phyloP scores from a whole-genome alignment of 441 rosid species.

The Flueggea neowawraea region DNA sequence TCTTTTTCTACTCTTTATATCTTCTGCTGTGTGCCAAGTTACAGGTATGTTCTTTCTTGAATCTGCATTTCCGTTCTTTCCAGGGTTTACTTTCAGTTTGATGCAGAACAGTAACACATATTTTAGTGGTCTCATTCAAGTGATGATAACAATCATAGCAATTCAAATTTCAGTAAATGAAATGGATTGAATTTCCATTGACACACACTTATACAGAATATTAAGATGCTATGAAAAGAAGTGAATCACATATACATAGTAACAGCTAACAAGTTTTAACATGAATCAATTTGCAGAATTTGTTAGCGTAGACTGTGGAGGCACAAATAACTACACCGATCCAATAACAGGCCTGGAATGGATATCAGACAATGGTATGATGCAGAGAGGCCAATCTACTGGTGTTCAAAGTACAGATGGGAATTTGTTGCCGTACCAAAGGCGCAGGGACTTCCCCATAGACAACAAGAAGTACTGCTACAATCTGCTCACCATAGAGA shows the following conservation, averaged over 20 bases:
- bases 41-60: conserved; percentile 50
- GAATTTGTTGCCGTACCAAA: conserved; percentile 44
- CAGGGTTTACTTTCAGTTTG: background rate
- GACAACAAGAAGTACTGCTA: conserved; percentile 85
- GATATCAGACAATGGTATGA: conserved; percentile 67
- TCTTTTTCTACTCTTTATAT: conserved; percentile 30
- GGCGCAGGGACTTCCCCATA: conserved; percentile 72
- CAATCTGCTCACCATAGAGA: conserved; percentile 56
- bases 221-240: no score
- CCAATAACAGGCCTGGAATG: conserved; percentile 64
- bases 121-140: no score
- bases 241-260: no score
- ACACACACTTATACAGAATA: no score
- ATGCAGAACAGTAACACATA: no score
- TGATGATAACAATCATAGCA: no score
- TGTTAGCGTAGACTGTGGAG: conserved; percentile 88
- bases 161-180: no score
- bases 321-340: conserved; percentile 64
- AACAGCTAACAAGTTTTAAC: no score
- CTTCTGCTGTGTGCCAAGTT: conserved; percentile 58
- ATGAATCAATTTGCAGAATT: conserved; percentile 52
- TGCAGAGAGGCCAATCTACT: conserved; percentile 51
- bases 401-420: conserved; percentile 33
- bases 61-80: conserved; percentile 12
- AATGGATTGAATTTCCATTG: no score